phyloP scores from a whole-genome alignment of 1,284 basidiomycete species.

The Austroboletus niveus region DNA sequence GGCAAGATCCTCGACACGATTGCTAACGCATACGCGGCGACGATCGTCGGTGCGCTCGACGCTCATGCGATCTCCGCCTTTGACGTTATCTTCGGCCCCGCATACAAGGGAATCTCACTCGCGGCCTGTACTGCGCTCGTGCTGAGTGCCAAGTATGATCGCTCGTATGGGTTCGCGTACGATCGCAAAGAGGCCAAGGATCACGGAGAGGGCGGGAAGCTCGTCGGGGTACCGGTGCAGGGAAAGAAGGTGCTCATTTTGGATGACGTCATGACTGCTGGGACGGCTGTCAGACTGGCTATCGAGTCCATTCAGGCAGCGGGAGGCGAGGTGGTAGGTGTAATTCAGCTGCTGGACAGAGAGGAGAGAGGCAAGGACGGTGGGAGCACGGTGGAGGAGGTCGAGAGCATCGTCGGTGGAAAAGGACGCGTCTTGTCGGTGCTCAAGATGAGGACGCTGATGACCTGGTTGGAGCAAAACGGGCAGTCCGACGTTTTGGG shows the following conservation, averaged over 20 bases:
- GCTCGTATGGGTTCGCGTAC: slow-evolving; percentile 82
- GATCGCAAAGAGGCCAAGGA: slow-evolving; percentile 96
- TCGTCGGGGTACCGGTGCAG: slow-evolving; percentile 83
- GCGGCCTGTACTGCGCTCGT: slow-evolving; percentile 86
- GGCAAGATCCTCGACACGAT: slow-evolving; percentile 80
- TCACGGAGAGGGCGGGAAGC: slow-evolving; percentile 94
- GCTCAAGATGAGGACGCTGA: slow-evolving; percentile 84
- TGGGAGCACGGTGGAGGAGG: slow-evolving; percentile 75
- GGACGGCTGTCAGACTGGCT: slow-evolving; percentile 85
- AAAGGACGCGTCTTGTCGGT: slow-evolving; percentile 69
- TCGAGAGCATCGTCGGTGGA: slow-evolving; percentile 75
- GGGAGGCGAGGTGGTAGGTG: slow-evolving; percentile 83
- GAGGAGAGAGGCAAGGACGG: slow-evolving; percentile 83
- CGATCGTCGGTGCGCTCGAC: slow-evolving; percentile 53
- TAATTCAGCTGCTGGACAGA: slow-evolving; percentile 88
- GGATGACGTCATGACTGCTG: slow-evolving; percentile 97
- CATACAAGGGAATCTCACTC: slow-evolving; percentile 97
- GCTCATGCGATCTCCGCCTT: slow-evolving; percentile 60
- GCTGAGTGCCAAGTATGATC: slow-evolving; percentile 64
- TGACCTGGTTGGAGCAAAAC: slow-evolving; percentile 76
- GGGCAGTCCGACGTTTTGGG: slow-evolving; percentile 66
- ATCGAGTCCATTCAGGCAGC: slow-evolving; percentile 68
- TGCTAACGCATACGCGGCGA: slow-evolving; percentile 85
- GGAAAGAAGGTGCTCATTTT: slow-evolving; percentile 85
- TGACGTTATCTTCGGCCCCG: slow-evolving; percentile 94